Conservation (phyloP, 208 protist genomes). For the Acanthamoeba polyphaga region DNA sequence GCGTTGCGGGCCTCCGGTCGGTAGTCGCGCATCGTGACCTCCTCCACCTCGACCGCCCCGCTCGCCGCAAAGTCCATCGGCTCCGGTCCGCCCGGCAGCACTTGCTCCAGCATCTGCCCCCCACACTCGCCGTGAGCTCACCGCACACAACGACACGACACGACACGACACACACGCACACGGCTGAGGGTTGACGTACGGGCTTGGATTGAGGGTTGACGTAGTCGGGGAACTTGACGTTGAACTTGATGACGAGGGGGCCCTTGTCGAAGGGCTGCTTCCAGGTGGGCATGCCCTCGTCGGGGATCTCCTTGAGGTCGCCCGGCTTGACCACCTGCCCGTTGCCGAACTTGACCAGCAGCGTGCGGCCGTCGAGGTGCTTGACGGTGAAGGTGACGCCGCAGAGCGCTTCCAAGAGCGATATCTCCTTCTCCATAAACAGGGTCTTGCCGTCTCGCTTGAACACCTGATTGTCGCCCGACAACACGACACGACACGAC, state of each 20-base stretch:
- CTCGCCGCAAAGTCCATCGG: neutral
- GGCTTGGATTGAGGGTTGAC: constrained; percentile 53
- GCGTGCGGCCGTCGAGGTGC: constrained; percentile 72
- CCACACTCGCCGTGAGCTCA: neutral
- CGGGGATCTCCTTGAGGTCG: constrained; percentile 70
- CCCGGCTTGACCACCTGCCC: constrained; percentile 74
- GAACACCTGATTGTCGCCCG: constrained; percentile 9
- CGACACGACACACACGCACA: neutral
- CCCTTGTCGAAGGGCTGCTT: constrained; percentile 78
- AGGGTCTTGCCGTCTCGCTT: constrained; percentile 62
- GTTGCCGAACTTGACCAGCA: constrained; percentile 29
- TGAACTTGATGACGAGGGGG: constrained; percentile 75
- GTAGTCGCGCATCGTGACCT: constrained; percentile 19
- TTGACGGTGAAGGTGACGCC: constrained; percentile 67
- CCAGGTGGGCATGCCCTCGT: constrained; percentile 76
- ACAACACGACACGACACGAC: neutral
- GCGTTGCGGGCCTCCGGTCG: neutral
- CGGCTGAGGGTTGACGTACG: neutral
- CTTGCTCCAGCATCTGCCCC: constrained; percentile 13
- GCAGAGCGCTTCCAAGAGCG: constrained; percentile 77
- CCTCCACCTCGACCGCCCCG: neutral
- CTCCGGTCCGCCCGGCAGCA: constrained; percentile 2
- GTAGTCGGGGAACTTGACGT: constrained; percentile 74
- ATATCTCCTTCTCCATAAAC: constrained; percentile 63
- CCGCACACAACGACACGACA: neutral